These are phyloP conservation scores for Nitzschia sp. DNA, from an alignment of 108 stramenopile species.

Conservation along the genomic window DNA sequence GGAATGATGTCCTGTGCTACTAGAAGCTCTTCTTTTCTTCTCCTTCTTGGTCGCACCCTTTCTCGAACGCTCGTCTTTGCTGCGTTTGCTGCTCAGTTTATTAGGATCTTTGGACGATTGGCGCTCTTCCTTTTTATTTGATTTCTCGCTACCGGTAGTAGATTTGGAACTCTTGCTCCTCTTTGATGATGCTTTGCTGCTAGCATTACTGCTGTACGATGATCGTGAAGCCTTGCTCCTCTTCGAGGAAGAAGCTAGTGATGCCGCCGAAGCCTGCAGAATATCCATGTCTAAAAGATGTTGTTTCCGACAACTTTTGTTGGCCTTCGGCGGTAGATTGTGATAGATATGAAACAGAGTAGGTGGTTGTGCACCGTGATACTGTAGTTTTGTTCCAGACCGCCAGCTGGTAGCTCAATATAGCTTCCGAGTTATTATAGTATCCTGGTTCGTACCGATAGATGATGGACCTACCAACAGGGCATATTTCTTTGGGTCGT, in stretches of 20 bases:
- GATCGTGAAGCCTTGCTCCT: neutral
- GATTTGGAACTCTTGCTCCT: conserved; percentile 2
- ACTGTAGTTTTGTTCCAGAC: too few species aligned
- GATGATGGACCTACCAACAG: too few species aligned
- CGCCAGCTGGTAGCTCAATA: too few species aligned
- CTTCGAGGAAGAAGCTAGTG: conserved; percentile 1
- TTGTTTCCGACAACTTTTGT: too few species aligned
- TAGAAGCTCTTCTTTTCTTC: neutral
- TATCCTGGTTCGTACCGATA: too few species aligned
- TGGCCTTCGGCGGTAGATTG: too few species aligned
- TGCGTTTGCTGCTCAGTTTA: too few species aligned
- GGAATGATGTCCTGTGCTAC: neutral
- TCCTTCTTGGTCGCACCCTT: neutral
- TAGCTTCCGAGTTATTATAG: too few species aligned
- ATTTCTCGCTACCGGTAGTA: neutral
- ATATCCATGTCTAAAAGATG: too few species aligned
- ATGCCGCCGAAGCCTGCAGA: neutral
- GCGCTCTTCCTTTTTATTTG: neutral
- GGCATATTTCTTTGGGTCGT: too few species aligned
- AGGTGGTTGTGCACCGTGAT: too few species aligned
- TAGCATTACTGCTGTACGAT: neutral
- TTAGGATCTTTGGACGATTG: neutral
- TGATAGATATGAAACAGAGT: too few species aligned
- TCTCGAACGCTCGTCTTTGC: neutral
- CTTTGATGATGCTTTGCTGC: conserved; percentile 1